Evolutionary conservation across 2,329 filamentous ascomycete species (phyloP).

Genomic region (Scedosporium dehoogii): DNA sequence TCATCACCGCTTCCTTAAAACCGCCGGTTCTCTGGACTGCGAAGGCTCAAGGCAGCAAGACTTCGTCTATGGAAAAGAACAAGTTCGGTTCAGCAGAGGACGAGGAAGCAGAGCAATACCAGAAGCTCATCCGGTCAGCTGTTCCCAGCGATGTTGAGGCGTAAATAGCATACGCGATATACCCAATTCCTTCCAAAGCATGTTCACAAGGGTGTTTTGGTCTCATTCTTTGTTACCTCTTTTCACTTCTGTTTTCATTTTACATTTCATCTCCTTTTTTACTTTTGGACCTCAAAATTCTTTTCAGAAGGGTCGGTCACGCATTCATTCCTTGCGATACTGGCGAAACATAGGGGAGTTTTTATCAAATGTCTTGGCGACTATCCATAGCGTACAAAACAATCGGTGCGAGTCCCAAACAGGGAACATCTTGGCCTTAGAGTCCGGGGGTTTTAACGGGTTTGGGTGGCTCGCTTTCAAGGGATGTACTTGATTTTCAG

Average conservation of each 20-base stretch:
- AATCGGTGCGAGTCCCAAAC: too few relatives aligned
- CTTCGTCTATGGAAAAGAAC: conserved; percentile 12
- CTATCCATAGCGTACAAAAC: too few relatives aligned
- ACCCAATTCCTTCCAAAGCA: neutral
- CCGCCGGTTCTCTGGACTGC: conserved; percentile 25
- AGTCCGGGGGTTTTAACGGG: too few relatives aligned
- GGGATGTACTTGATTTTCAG: too few relatives aligned
- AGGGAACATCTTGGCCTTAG: too few relatives aligned
- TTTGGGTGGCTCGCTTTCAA: too few relatives aligned
- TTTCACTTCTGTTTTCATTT: neutral
- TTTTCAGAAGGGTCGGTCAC: too few relatives aligned
- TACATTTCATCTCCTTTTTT: neutral
- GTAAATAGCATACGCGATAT: conserved; percentile 3
- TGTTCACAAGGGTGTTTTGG: neutral
- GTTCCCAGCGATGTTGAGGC: conserved; percentile 22
- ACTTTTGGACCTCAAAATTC: too few relatives aligned
- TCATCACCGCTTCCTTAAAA: conserved; percentile 7
- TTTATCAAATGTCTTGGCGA: too few relatives aligned
- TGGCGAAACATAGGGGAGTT: too few relatives aligned
- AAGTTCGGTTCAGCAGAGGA: conserved; percentile 20
- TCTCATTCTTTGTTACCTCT: neutral
- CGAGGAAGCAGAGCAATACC: conserved; percentile 25
- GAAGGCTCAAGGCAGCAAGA: conserved; percentile 2
- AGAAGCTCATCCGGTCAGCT: conserved; percentile 26
- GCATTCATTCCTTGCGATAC: too few relatives aligned